A percentile compares a stretch with the other conserved stretches of the same genome.
phyloP scores from a whole-genome alignment of 1,139 yeast genomes.

The Yamadazyma trypodendri region DNA sequence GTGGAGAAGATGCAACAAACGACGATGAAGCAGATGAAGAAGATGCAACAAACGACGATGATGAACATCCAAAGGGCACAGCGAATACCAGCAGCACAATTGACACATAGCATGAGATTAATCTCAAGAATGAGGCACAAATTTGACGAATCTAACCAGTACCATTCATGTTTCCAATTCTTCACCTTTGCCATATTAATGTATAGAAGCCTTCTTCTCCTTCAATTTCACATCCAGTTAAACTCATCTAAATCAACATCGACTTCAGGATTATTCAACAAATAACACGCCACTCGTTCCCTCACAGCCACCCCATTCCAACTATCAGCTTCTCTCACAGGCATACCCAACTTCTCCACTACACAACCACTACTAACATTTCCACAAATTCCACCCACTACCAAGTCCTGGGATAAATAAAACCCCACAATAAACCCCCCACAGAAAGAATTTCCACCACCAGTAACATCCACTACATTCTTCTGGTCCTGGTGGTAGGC shows the following conservation, averaged over 20 bases:
- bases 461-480: conserved; percentile 81
- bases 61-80: not conserved
- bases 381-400: conserved; percentile 63
- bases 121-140: too few relatives aligned
- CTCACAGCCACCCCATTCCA: conserved; percentile 56
- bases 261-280: conserved; percentile 5
- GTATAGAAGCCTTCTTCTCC: not conserved
- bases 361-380: conserved; percentile 77
- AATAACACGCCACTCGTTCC: conserved; percentile 31
- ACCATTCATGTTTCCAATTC: too few relatives aligned
- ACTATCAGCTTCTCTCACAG: conserved; percentile 29
- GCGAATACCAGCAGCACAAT: conserved; percentile 3
- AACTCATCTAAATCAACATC: not conserved
- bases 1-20: not conserved
- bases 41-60: not conserved
- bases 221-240: not conserved
- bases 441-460: conserved; percentile 88
- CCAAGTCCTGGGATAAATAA: conserved; percentile 47
- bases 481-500: conserved; percentile 63
- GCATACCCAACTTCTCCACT: conserved; percentile 77
- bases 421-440: conserved; percentile 76
- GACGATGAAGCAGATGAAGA: conserved; percentile 1
- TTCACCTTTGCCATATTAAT: too few relatives aligned
- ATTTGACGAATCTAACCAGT: too few relatives aligned
- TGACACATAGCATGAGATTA: too few relatives aligned